Percentiles rank a stretch among this genome's conserved stretches.
Evolutionary conservation across 2,329 filamentous ascomycete species (phyloP).

Genomic region (Diaporthe humulicola): DNA sequence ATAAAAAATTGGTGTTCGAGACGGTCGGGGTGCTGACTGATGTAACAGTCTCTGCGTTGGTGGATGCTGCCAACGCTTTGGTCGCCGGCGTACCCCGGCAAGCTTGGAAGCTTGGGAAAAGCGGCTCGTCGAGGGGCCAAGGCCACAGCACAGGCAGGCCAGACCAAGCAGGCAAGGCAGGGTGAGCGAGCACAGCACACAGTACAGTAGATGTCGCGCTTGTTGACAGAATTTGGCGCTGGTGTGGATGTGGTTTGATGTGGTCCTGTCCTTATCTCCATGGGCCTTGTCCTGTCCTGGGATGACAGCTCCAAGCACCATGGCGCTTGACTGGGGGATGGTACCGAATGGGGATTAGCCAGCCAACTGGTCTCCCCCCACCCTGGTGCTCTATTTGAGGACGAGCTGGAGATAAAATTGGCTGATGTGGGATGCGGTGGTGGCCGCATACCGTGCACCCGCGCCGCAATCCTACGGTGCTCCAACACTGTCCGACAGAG

Average conservation of each 20-base stretch:
- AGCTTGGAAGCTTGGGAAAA: constrained; percentile 7
- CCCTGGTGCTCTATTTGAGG: constrained; percentile 21
- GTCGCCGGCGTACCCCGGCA: constrained; percentile 24
- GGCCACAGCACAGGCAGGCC: neutral
- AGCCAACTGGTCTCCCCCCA: constrained; percentile 12
- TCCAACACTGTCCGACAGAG: neutral
- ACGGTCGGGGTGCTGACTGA: neutral
- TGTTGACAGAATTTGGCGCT: constrained; percentile 17
- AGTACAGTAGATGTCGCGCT: neutral
- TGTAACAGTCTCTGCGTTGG: neutral
- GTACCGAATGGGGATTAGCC: constrained; percentile 20
- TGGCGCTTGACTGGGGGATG: constrained; percentile 12
- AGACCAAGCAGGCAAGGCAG: constrained; percentile 26
- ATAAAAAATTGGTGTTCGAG: neutral
- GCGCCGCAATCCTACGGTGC: constrained; percentile 30
- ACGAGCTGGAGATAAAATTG: constrained; percentile 31
- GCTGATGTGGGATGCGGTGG: constrained; percentile 29
- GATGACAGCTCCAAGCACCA: constrained; percentile 13
- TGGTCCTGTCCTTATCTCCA: constrained; percentile 7
- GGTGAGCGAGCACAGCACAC: neutral
- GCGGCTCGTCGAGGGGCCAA: constrained; percentile 12
- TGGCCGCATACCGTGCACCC: constrained; percentile 30
- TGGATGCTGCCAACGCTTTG: constrained; percentile 13
- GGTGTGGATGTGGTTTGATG: constrained; percentile 20
- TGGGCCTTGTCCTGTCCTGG: constrained; percentile 1